Evolutionary conservation across 768 basidiomycete genomes (phyloP), one percentile per base, ranked within the genome.

Genomic region (Mycena galericulata): DNA sequence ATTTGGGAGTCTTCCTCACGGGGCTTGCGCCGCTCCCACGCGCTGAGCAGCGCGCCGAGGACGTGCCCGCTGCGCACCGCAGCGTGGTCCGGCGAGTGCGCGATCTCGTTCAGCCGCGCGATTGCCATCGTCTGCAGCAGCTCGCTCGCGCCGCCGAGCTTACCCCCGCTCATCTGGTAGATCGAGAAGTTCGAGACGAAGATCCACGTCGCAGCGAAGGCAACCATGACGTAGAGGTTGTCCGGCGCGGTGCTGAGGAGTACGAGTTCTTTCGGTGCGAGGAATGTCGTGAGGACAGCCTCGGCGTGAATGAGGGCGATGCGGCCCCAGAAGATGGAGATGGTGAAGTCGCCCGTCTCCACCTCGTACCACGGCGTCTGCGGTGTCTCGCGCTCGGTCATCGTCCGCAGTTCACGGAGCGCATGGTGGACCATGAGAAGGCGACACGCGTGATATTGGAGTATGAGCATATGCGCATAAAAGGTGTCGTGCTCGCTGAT

Each of bases 211-310:
- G 85, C 81, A 45, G 85, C 82, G 57, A 85, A 83, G 0, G 79
- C 75, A 49, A 85, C 76, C 79, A 86, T 79, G 32, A 74, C 74
- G 64, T 81, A 85, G 29, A 85, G 56, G 43, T 73, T 74, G 72
- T 85, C 85, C 3, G 84, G 84, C 10, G 83, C 79, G 14, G 83
- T 76, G 66, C 79, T 77, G 62, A 86, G 73, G n/a, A 82, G 72
- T 0, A 69, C 70, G 22, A 76, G 62, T 53, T 85, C 81, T 29
- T 74, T 67, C 32, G 77, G 64, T 26, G 81, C 76, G 46, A 85
- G 77, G 10, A 77, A 72, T 3, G 77, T 47, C 46, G 79, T 76
- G 54, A 85, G 69, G 46, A 83, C 75, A 2, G 76, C 74, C 68
- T 86, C 82, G 29, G 85, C 79, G 38, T 78, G 68, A 3, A 76